A percentile compares a stretch with the other conserved stretches of the same genome.
Conservation (phyloP, 495 filamentous ascomycete genomes). For the Penicillium chermesinum region DNA sequence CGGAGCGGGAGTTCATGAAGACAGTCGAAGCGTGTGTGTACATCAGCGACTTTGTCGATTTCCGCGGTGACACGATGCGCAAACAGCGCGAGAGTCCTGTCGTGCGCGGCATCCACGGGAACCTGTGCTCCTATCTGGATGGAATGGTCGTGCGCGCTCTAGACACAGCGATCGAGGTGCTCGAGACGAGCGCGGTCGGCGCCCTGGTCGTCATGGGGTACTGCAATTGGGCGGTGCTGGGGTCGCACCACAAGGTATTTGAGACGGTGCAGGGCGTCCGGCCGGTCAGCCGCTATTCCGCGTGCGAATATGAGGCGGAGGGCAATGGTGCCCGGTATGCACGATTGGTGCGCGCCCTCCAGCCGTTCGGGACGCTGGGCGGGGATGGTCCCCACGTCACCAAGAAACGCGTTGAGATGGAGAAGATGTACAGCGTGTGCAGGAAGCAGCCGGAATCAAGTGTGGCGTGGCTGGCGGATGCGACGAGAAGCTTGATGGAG, state of each 20-base stretch:
- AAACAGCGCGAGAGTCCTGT: conserved; percentile 19
- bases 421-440: conserved; percentile 10
- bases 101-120: conserved; percentile 11
- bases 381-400: conserved; percentile 1
- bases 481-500: conserved; percentile 16
- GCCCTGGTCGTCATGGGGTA: conserved; percentile 16
- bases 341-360: conserved; percentile 10
- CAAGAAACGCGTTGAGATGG: conserved; percentile 15
- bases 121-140: conserved; percentile 15
- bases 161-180: not conserved
- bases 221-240: conserved; percentile 23
- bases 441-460: conserved; percentile 5
- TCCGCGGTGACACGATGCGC: conserved; percentile 18
- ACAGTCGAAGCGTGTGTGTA: conserved; percentile 9
- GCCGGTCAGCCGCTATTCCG: not conserved
- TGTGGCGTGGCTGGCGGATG: conserved; percentile 26
- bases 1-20: not conserved
- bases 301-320: conserved; percentile 8
- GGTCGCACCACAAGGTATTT: conserved; percentile 22
- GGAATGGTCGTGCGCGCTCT: conserved; percentile 8
- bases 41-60: conserved; percentile 18
- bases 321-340: conserved; percentile 5
- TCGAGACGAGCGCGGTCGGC: conserved; percentile 2
- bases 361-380: conserved; percentile 16
- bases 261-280: conserved; percentile 10